Evolutionary conservation across 306 rosid genomes (phyloP).

Genomic region (Cicer judaicum): DNA sequence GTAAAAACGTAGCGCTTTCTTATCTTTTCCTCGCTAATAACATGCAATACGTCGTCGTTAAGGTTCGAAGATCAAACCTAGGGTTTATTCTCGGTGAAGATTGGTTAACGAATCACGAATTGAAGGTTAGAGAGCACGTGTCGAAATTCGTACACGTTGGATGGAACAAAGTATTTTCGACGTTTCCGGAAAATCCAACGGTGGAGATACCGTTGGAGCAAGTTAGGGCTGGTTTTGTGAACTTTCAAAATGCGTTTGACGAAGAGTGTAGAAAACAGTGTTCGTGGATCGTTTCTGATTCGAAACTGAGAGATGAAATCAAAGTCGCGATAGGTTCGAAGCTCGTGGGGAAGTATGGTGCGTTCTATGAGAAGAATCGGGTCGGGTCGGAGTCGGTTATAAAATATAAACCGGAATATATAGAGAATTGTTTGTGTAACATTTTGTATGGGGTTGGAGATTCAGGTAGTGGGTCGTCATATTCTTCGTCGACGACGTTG

Average conservation of each 20-base stretch:
- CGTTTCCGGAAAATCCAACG: constrained; percentile 64
- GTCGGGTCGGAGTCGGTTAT: constrained; percentile 50
- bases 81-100: constrained; percentile 58
- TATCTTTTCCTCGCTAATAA: constrained; percentile 84
- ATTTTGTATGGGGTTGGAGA: constrained; percentile 58
- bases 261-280: constrained; percentile 65
- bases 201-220: constrained; percentile 58
- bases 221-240: constrained; percentile 49
- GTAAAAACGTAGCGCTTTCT: constrained; percentile 74
- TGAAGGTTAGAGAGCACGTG: constrained; percentile 64
- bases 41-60: constrained; percentile 69
- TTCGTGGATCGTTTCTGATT: constrained; percentile 63
- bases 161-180: constrained; percentile 66
- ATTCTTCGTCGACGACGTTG: constrained; percentile 42
- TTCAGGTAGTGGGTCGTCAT: constrained; percentile 52
- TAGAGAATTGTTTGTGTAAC: constrained; percentile 61
- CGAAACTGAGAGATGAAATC: constrained; percentile 65
- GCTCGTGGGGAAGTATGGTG: constrained; percentile 51
- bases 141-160: constrained; percentile 64
- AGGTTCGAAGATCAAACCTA: constrained; percentile 65
- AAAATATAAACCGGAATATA: constrained; percentile 57
- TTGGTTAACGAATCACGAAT: constrained; percentile 69
- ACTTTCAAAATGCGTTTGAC: constrained; percentile 56
- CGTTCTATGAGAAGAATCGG: constrained; percentile 51
- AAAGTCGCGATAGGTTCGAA: constrained; percentile 55